A percentile compares a stretch with the other conserved stretches of the same genome.
These are phyloP conservation scores for Nakaseomyces uthaithaninus DNA, from an alignment of 1,139 yeast species.

Conservation along the genomic window DNA sequence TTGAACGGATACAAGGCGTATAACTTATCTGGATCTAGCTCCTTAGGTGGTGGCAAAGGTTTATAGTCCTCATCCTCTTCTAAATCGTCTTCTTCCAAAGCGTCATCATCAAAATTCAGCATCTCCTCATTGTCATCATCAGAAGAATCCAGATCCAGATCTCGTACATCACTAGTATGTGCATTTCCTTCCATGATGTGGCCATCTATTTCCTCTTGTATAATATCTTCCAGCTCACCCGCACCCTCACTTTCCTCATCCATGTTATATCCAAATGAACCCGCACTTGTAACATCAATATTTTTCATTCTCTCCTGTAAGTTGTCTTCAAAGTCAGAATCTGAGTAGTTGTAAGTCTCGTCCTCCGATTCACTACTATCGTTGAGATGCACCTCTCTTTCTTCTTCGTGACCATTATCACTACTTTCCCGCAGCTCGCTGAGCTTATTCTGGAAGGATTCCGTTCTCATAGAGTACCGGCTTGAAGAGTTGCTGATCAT, in stretches of 20 bases:
- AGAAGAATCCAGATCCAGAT: conserved; percentile 3
- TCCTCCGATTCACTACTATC: conserved; percentile 8
- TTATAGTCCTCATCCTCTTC: conserved; percentile 31
- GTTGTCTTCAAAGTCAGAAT: conserved; percentile 32
- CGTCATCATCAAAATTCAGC: conserved; percentile 10
- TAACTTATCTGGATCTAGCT: conserved; percentile 72
- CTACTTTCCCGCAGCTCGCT: conserved; percentile 2
- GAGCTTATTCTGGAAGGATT: neutral
- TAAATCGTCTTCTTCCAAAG: conserved; percentile 14
- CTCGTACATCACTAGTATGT: neutral
- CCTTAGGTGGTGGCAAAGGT: conserved; percentile 75
- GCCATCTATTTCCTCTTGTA: conserved; percentile 8
- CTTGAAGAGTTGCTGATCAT: conserved; percentile 9
- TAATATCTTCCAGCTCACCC: conserved; percentile 10
- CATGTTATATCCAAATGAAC: conserved; percentile 9
- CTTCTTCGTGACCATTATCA: conserved; percentile 7
- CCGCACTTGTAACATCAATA: conserved; percentile 12
- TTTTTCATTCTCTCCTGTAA: conserved; percentile 26
- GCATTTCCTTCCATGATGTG: conserved; percentile 6
- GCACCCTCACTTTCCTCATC: conserved; percentile 9
- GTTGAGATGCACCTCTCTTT: neutral
- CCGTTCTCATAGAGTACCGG: conserved; percentile 7
- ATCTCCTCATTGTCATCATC: conserved; percentile 6
- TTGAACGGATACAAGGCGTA: conserved; percentile 81
- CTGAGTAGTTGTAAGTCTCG: conserved; percentile 28